A percentile compares a stretch with the other conserved stretches of the same genome.
Evolutionary conservation across 495 filamentous ascomycete species (phyloP).

Genomic region (Penicillium antarcticum): DNA sequence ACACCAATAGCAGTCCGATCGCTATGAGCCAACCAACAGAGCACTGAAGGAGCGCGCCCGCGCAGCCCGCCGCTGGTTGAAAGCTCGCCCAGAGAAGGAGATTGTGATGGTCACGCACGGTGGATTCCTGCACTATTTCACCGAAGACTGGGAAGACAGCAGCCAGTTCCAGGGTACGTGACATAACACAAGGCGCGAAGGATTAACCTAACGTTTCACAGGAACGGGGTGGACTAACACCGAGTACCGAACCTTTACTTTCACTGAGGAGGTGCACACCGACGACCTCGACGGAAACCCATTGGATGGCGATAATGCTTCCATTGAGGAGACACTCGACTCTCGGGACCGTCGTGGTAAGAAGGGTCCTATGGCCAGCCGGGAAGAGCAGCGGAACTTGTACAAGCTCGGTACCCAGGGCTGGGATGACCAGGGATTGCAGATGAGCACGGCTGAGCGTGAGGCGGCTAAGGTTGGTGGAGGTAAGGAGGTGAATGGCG

Average conservation of each 20-base stretch:
- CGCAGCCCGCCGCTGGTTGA: slow-evolving; percentile 65
- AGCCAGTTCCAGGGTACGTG: slow-evolving; percentile 51
- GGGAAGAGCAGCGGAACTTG: slow-evolving; percentile 35
- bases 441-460: slow-evolving; percentile 40
- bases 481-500: slow-evolving; percentile 35
- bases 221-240: slow-evolving; percentile 85
- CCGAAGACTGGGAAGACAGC: slow-evolving; percentile 73
- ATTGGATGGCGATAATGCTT: slow-evolving; percentile 54
- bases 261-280: slow-evolving; percentile 45
- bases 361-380: slow-evolving; percentile 28
- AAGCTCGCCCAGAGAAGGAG: slow-evolving; percentile 49
- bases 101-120: slow-evolving; percentile 77
- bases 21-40: slow-evolving; percentile 55
- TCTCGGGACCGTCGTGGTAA: slow-evolving; percentile 57
- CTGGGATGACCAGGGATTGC: slow-evolving; percentile 44
- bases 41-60: slow-evolving; percentile 62
- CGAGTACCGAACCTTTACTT: slow-evolving; percentile 74
- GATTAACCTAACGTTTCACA: slow-evolving; percentile 7
- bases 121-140: slow-evolving; percentile 72
- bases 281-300: slow-evolving; percentile 36
- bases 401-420: slow-evolving; percentile 41
- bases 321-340: slow-evolving; percentile 60
- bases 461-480: slow-evolving; percentile 34
- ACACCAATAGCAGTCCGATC: slow-evolving; percentile 26
- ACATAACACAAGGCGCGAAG: neutral